A percentile compares a stretch with the other conserved stretches of the same genome.
Conservation (phyloP, 257 asterid genomes). For the Eustoma russellianum region DNA sequence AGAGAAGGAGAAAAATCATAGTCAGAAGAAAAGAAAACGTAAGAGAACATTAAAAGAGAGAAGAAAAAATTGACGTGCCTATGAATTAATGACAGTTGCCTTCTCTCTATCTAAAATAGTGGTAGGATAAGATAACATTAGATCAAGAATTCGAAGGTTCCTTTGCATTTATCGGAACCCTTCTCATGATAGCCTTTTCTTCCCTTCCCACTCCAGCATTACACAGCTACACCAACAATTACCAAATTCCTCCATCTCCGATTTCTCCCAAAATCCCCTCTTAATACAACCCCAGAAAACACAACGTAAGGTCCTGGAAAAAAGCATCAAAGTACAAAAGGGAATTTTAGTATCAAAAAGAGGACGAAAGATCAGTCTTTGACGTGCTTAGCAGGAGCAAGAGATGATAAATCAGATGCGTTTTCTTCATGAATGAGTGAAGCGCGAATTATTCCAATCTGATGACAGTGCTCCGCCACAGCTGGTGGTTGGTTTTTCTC, state of each 20-base stretch:
- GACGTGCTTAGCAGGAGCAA: conserved; percentile 25
- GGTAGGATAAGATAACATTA: conserved; percentile 84
- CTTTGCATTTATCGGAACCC: too few relatives aligned
- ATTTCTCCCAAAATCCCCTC: too few relatives aligned
- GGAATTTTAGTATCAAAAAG: background rate
- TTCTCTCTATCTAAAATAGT: conserved; percentile 72
- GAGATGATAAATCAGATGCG: conserved; percentile 14
- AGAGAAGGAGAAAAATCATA: background rate
- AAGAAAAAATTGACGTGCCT: conserved; percentile 25
- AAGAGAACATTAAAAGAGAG: background rate
- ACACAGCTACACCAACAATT: too few relatives aligned
- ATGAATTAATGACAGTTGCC: conserved; percentile 78
- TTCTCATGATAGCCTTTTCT: too few relatives aligned
- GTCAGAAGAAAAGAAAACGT: background rate
- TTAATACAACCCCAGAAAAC: too few relatives aligned
- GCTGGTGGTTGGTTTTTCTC: too few relatives aligned
- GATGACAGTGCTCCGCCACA: too few relatives aligned
- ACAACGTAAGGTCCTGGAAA: too few relatives aligned
- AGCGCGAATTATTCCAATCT: too few relatives aligned
- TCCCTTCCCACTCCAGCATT: too few relatives aligned
- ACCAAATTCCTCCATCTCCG: too few relatives aligned
- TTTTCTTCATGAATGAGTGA: conserved; percentile 37
- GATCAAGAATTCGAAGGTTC: conserved; percentile 83
- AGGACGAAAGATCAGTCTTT: conserved; percentile 12
- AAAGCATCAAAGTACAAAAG: background rate